Evolutionary conservation across 257 asterid species (phyloP), one percentile per base, ranked within the genome.

Genomic region (Penstemon eatonii): DNA sequence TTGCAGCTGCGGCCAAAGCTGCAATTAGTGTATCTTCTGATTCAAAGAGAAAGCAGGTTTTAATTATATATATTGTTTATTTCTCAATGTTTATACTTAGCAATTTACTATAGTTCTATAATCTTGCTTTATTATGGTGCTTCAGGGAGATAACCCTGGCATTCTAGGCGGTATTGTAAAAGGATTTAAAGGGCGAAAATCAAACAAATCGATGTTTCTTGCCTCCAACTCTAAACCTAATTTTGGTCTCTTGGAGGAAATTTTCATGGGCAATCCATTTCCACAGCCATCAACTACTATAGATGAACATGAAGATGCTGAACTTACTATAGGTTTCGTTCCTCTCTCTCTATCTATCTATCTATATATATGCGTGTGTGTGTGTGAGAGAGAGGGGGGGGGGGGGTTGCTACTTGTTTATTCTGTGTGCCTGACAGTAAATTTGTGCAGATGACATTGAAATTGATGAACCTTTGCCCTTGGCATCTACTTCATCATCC

Each of bases 1-100:
- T 92, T 53, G 98, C 96, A 60, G 88, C 96, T 59, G 96, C 98
- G 7, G 83, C 94, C 45, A 76, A 80, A 40, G 85, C 89, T 77
- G 96, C 96, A 63, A 71, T 82, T 42, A 82, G 74, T 50, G 77
- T 75, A 74, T 80, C 95, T 47, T 79, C 83, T 50, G 84, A 74
- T 73, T 69, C 78, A 58, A 86, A 84, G 83, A 85, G 75, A 75
- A 91, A 91, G 65, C 89, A 84, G 95, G 98, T 89, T 49, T 38
- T 36, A 6, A 37, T 6, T 47, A 47, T 69, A 36, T 12, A 69
- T 51, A 43, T 52, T 63, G 42, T 63, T 56, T 43, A 67, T 39
- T 81, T 67, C 70, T 66, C 38, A 38, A 40, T 75, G 55, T 73
- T 66, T 39, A 56, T 76, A 70, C 66, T 74, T 63, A 65, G 63